phyloP scores from a whole-genome alignment of 2,329 filamentous ascomycete species.

The Niveomyces coronatus region DNA sequence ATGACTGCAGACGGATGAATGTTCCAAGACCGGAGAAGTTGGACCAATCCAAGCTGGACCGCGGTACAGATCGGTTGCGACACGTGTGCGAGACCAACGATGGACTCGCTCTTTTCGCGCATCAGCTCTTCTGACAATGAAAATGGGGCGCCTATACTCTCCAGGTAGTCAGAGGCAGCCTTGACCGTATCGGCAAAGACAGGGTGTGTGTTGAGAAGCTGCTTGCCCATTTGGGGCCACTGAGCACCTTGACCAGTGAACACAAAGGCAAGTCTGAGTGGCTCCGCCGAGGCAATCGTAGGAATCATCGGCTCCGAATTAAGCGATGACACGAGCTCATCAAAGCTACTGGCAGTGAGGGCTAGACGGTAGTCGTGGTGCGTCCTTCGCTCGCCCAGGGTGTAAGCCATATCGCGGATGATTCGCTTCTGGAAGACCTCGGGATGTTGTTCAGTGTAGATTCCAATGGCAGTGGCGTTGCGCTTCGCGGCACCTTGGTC shows the following conservation, averaged over 20 bases:
- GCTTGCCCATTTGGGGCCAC: constrained; percentile 27
- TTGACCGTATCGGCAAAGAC: constrained; percentile 24
- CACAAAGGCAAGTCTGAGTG: constrained; percentile 21
- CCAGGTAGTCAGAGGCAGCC: constrained; percentile 22
- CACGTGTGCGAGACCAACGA: constrained; percentile 28
- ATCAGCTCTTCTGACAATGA: constrained; percentile 27
- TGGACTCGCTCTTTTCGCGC: constrained; percentile 23
- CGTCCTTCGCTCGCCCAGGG: constrained; percentile 34
- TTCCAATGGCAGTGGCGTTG: constrained; percentile 22
- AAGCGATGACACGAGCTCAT: constrained; percentile 25
- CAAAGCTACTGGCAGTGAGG: constrained; percentile 31
- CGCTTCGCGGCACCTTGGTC: constrained; percentile 24
- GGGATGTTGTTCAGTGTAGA: constrained; percentile 31
- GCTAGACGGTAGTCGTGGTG: constrained; percentile 33
- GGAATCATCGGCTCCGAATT: constrained; percentile 10
- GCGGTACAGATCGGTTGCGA: constrained; percentile 35
- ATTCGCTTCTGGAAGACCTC: constrained; percentile 33
- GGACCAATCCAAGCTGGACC: constrained; percentile 36
- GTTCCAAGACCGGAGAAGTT: constrained; percentile 33
- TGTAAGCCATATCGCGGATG: constrained; percentile 37
- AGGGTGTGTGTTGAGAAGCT: constrained; percentile 25
- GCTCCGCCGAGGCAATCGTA: constrained; percentile 11
- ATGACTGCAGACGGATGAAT: constrained; percentile 29
- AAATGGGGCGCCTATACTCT: constrained; percentile 24
- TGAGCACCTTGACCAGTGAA: constrained; percentile 32